phyloP scores from a whole-genome alignment of 306 rosid species.

The Nissolia schottii region DNA sequence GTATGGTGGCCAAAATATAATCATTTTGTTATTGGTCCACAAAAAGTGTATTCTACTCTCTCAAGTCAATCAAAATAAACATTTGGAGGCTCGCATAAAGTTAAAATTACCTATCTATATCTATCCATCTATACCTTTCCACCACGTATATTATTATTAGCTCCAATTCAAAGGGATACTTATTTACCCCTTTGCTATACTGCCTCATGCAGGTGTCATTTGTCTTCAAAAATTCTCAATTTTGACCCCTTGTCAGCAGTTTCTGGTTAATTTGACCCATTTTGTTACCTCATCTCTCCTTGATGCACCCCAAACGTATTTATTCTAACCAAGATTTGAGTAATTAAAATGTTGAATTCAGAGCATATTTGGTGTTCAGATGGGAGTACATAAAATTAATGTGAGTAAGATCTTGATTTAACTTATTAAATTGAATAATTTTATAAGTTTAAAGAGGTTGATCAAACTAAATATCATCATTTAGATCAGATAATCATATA shows the following conservation, averaged over 20 bases:
- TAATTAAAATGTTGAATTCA: too few species aligned
- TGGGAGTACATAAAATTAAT: too few species aligned
- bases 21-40: conserved; percentile 31
- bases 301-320: not conserved
- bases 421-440: too few species aligned
- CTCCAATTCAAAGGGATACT: not conserved
- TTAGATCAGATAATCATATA: too few species aligned
- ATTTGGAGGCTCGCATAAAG: conserved; percentile 7
- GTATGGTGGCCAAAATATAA: conserved; percentile 38
- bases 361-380: too few species aligned
- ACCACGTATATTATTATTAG: not conserved
- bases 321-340: not conserved
- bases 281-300: not conserved
- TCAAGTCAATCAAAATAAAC: conserved; percentile 17
- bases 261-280: not conserved
- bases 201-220: not conserved
- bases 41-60: conserved; percentile 18
- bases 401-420: too few species aligned
- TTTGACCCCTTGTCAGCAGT: not conserved
- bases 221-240: not conserved
- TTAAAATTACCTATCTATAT: conserved; percentile 9
- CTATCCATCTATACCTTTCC: conserved; percentile 20
- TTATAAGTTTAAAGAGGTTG: too few species aligned
- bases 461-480: too few species aligned
- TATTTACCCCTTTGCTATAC: not conserved